Base-by-base conservation (phyloP, 495 filamentous ascomycete species). In the Massariosphaeria phaeospora region DNA sequence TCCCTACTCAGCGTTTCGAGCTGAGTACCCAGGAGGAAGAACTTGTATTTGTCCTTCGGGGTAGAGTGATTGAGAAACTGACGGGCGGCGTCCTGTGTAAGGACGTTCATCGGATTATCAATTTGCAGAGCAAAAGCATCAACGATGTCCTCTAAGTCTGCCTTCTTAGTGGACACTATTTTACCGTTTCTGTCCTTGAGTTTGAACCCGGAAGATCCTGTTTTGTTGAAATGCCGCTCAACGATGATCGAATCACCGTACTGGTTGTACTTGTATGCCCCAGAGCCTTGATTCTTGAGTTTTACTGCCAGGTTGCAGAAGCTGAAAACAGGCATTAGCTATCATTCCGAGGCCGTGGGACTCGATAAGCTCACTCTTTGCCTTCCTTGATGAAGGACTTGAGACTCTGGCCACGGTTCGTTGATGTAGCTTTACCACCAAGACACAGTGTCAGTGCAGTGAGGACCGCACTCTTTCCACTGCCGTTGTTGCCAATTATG, bases 391-490 rank as follows among this genome's bases (percentile, higher is more conserved):
- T 88, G 62, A 99, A 91, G 52, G 74, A 86, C 68, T 94, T 95
- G 36, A 97, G 68, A 57, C 84, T 93, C 52, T 85, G 84, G n/a
- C 91, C 93, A 43, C 93, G 83, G 64, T 96, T 96, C n/a, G 93
- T 97, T 3, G 88, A 79, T 38, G 84, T 85, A n/a, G 91, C 89
- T 67, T 95, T 96, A 2, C 88, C 93, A 30, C 93, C 94, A 7
- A 99, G 76, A 63, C 94, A 97, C 26, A 99, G 75, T 0, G 90
- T 96, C 48, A 99, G 81, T 6, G 88, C 93, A 1, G 93, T 96
- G n/a, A 99, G 72, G 18, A 97, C 83, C 20, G 93, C 93, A 67
- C 91, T 96, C 73, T 99, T 99, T n/a, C 93, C 93, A 64, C 93
- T 97, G 34, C 93, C 93, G 68, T 99, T 99, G 65, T 95, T 88